Evolutionary conservation across 225 moss, liverwort and hornwort species (phyloP), one percentile per base, ranked within the genome.

Genomic region (Marchantia polymorpha): DNA sequence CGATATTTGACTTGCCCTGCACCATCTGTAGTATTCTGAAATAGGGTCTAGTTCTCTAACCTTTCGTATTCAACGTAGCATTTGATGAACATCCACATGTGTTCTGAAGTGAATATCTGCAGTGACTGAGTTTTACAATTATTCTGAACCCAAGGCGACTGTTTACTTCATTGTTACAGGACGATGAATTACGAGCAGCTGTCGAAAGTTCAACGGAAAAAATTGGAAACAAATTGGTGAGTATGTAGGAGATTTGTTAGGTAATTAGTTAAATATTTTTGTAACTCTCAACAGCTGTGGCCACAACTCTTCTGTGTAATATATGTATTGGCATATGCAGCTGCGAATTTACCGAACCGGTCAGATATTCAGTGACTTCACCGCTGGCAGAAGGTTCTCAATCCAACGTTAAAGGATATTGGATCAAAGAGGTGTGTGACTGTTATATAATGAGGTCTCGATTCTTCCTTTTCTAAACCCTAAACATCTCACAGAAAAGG

Each of bases 331-430:
- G 9, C 53, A 50, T 1, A 55, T 31, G 82, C 82, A 87, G 87
- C 87, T 26, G 79, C 67, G 73, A 25, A 66, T 49, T 27, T 87
- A 73, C 83, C 91, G 11, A 92, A 91, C 12, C 90, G 94, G 63
- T 91, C 94, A 30, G 97, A 93, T 50, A 89, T 94, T 64, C 97
- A 97, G 30, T 94, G 94, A 84, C 67, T 97, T 52, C 94, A 94
- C 39, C 84, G 93, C 63, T 93, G 97, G 97, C 97, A 93, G 78
- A 97, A 93, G 79, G 94, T 94, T 31, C 81, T 94, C 12, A 97
- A 94, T 76, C 97, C 97, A 26, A 88, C 63, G 93, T 94, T 56
- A 97, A 94, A 81, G 94, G 94, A 25, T 93, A 92, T 64, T 97
- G 94, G 97, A 97, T 93, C 10, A 91, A 91, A 77, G 94, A 87